Evolutionary conservation across 192 early-diverging fungal species (phyloP), one percentile per base, ranked within the genome.

Genomic region (Jimgerdemannia flammicorona): DNA sequence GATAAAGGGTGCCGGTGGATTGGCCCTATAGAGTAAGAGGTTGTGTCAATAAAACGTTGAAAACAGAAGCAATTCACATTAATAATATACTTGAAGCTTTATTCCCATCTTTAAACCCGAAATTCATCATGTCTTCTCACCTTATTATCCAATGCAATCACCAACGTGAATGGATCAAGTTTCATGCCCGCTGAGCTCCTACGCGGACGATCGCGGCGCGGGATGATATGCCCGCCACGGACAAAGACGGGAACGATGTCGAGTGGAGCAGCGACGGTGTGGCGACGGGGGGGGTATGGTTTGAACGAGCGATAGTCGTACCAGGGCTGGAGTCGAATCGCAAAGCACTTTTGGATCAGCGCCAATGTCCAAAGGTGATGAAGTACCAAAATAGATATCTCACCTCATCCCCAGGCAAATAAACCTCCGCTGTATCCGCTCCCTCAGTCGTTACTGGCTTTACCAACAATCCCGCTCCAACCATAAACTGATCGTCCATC

Each of bases 401-500:
- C 82, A 90, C 88, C 66, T 93, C 86, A 20, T 84, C 74, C 19
- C 80, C 76, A 44, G 97, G 91, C 75, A 99, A 86, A 72, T 91
- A 92, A 14, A 98, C 88, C 29, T 86, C 84, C 2, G 92, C 85
- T 18, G 83, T 76, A 3, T 87, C 69, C 44, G 87, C 82, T 4
- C 89, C 95, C 69, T 90, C 80, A 19, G 78, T 76, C 44, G 81
- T 83, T 17, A 95, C 89, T 18, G 91, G 91, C 69, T 90, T 88
- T 14, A 90, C 91, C 68, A 99, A 81, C 14, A 99, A 77, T 1
- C 91, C 86, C 59, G 84, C 75, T 66, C 98, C 98, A 9, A 99
- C 85, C 94, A 99, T 95, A 77, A 92, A 98, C 77, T 96, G 90
- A 72, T 92, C 89, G 39, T 97, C 93, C 77, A 94, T 87, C 96